Conservation (phyloP, 352 stramenopile species). For the Ochromonadaceae sp. region DNA sequence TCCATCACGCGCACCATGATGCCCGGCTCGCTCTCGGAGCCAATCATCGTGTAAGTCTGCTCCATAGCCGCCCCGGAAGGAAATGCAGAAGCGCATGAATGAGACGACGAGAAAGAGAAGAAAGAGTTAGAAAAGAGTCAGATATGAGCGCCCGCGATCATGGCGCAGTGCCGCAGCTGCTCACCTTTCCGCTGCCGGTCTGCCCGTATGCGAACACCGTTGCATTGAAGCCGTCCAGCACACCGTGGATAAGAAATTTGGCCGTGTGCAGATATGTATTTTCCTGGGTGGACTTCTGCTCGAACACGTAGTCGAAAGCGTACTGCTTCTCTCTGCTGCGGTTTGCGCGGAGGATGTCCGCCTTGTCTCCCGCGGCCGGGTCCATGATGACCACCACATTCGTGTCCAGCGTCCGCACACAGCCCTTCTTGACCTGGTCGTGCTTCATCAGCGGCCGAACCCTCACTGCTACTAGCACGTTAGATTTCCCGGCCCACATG, state of each 20-base stretch:
- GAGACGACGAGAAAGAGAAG: too few relatives aligned
- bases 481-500: constrained; percentile 52
- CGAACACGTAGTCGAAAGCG: constrained; percentile 58
- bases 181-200: constrained; percentile 55
- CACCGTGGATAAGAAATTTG: constrained; percentile 61
- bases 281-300: constrained; percentile 32
- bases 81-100: too few relatives aligned
- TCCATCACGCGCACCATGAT: constrained; percentile 68
- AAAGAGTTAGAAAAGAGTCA: too few relatives aligned
- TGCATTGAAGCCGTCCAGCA: constrained; percentile 66
- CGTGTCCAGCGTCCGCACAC: constrained; percentile 58
- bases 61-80: too few relatives aligned
- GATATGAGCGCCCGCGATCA: too few relatives aligned
- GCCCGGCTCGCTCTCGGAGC: constrained; percentile 50
- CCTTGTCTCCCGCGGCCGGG: constrained; percentile 30
- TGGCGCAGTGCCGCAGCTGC: too few relatives aligned
- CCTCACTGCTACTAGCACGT: constrained; percentile 48
- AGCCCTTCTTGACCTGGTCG: constrained; percentile 46
- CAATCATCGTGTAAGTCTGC: constrained; percentile 77
- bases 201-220: constrained; percentile 75
- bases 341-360: constrained; percentile 39
- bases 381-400: constrained; percentile 65
- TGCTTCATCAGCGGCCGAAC: constrained; percentile 55
- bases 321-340: constrained; percentile 56
- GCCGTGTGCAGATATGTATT: constrained; percentile 64